Evolutionary conservation across 352 stramenopile genomes (phyloP).

Genomic region (Globisporangium rhizosaccharum): DNA sequence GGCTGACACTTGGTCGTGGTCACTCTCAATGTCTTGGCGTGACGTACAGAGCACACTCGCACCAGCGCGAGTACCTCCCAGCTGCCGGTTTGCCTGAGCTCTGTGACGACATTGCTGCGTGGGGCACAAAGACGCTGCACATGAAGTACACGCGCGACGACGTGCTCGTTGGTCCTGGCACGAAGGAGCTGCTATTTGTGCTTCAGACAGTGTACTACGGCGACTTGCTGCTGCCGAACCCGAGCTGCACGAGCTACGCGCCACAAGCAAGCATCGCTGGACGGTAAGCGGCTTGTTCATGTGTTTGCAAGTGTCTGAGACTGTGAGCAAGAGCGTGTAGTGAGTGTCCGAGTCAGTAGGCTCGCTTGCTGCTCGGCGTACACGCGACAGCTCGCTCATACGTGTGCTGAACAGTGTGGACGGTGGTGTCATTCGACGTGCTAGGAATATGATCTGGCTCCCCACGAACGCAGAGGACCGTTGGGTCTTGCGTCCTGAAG

Average conservation of each 20-base stretch:
- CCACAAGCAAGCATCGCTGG: slow-evolving; percentile 83
- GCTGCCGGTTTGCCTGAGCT: slow-evolving; percentile 71
- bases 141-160: slow-evolving; percentile 68
- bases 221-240: slow-evolving; percentile 77
- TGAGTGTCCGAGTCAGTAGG: too few species aligned
- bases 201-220: slow-evolving; percentile 87
- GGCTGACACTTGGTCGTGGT: not conserved
- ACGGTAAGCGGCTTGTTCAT: slow-evolving; percentile 29
- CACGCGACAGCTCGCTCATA: slow-evolving; percentile 1
- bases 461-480: slow-evolving; percentile 72
- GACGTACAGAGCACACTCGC: slow-evolving; percentile 53
- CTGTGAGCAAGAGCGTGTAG: not conserved
- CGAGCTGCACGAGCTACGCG: slow-evolving; percentile 83
- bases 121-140: slow-evolving; percentile 49
- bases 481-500: slow-evolving; percentile 73
- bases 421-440: not conserved
- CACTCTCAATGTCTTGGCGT: too few species aligned
- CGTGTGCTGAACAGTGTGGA: slow-evolving; percentile 6
- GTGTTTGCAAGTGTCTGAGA: not conserved
- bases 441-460: slow-evolving; percentile 88
- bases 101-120: slow-evolving; percentile 72
- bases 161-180: slow-evolving; percentile 83
- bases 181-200: slow-evolving; percentile 86
- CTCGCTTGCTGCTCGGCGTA: too few species aligned
- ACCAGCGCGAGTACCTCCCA: slow-evolving; percentile 79